Percentiles rank a stretch among this genome's conserved stretches.
These are phyloP conservation scores for Calonectria pauciramosa DNA, from an alignment of 2,329 filamentous ascomycete species.

Conservation along the genomic window DNA sequence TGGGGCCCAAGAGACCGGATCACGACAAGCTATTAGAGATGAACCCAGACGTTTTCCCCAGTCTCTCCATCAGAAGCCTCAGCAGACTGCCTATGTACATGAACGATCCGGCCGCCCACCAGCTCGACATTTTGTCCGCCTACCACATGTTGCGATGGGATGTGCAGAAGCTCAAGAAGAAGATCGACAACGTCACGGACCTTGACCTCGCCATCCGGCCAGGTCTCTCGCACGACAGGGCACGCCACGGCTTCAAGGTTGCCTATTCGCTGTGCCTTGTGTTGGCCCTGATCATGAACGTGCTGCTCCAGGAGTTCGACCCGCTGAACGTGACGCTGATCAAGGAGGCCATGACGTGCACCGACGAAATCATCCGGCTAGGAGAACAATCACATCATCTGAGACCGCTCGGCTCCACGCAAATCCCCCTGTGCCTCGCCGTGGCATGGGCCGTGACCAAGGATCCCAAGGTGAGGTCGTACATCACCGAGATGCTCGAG, in stretches of 20 bases:
- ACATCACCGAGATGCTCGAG: slow-evolving; percentile 28
- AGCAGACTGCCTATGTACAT: slow-evolving; percentile 37
- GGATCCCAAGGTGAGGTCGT: slow-evolving; percentile 38
- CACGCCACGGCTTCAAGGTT: slow-evolving; percentile 22
- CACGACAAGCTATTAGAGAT: neutral
- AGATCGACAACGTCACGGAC: neutral
- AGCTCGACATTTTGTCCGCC: slow-evolving; percentile 29
- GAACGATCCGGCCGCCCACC: slow-evolving; percentile 32
- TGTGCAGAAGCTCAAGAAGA: slow-evolving; percentile 8
- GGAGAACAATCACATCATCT: slow-evolving; percentile 36
- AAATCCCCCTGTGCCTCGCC: slow-evolving; percentile 44
- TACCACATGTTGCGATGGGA: slow-evolving; percentile 39
- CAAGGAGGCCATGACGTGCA: slow-evolving; percentile 33
- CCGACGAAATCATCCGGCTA: slow-evolving; percentile 42
- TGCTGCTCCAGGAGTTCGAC: slow-evolving; percentile 40
- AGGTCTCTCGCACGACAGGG: neutral
- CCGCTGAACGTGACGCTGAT: slow-evolving; percentile 23
- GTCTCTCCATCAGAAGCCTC: slow-evolving; percentile 29
- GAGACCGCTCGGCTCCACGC: slow-evolving; percentile 46
- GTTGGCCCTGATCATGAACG: slow-evolving; percentile 42
- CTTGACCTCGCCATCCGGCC: neutral
- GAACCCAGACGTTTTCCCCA: slow-evolving; percentile 11
- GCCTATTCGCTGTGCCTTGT: slow-evolving; percentile 37
- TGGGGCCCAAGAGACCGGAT: slow-evolving; percentile 16
- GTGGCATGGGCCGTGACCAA: slow-evolving; percentile 45